Conservation (phyloP, 2,329 filamentous ascomycete genomes). For the Lizonia empirigonia region DNA sequence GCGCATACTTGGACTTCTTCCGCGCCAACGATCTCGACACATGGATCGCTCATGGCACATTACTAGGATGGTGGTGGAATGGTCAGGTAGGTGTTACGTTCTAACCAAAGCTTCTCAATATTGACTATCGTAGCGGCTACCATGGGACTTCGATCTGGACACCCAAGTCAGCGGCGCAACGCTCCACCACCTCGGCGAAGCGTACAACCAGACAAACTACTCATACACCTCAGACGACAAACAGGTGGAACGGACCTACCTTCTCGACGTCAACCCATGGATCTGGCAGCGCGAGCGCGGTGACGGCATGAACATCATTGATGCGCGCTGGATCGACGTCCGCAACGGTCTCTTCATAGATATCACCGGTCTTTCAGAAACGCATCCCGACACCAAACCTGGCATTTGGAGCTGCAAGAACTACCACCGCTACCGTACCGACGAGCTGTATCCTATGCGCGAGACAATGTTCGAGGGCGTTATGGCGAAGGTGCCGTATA, state of each 20-base stretch:
- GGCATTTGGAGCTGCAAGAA: constrained; percentile 83
- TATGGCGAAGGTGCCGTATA: constrained; percentile 70
- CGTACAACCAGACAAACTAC: constrained; percentile 71
- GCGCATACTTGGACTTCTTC: constrained; percentile 74
- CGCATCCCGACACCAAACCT: constrained; percentile 62
- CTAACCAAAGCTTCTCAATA: no score
- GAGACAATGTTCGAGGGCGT: constrained; percentile 77
- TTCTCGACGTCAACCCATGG: constrained; percentile 79
- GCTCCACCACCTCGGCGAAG: constrained; percentile 66
- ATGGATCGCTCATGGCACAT: constrained; percentile 84
- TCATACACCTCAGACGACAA: constrained; percentile 47
- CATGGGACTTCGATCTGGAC: constrained; percentile 86
- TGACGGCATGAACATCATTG: constrained; percentile 78
- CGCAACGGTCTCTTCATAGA: constrained; percentile 80
- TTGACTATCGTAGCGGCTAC: constrained; percentile 63
- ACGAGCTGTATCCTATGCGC: constrained; percentile 78
- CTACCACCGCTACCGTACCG: constrained; percentile 70
- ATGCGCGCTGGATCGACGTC: constrained; percentile 81
- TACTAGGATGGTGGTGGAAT: constrained; percentile 92
- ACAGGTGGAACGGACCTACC: constrained; percentile 60
- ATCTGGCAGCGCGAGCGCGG: constrained; percentile 65
- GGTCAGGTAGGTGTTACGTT: constrained; percentile 53
- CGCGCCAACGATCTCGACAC: constrained; percentile 71
- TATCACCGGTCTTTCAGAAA: constrained; percentile 77
- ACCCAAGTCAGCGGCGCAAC: constrained; percentile 75